Conservation (phyloP, 306 rosid genomes). For the Rubus parviflorus region DNA sequence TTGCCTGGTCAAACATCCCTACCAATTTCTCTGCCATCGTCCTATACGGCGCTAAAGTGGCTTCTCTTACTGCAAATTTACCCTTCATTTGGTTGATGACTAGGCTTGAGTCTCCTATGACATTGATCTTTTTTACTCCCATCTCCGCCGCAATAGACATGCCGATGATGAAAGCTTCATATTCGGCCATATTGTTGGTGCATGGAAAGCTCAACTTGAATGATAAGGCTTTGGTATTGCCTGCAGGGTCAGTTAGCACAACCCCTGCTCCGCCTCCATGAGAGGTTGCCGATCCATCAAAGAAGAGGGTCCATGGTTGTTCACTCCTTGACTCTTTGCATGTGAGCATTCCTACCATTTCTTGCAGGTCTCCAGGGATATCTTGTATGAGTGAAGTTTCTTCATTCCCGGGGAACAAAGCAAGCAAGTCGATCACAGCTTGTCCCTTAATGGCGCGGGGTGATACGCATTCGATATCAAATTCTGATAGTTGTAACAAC, state of each 20-base stretch:
- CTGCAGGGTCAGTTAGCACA: no score
- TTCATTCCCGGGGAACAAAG: no score
- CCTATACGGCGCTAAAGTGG: neutral
- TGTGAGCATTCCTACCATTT: neutral
- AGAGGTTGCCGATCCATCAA: neutral
- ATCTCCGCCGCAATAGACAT: neutral
- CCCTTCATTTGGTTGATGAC: neutral
- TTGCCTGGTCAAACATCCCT: neutral
- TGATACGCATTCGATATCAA: neutral
- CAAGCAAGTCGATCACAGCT: no score
- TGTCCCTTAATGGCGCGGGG: neutral
- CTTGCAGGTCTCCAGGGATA: neutral
- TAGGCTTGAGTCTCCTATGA: neutral
- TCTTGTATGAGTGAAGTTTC: neutral
- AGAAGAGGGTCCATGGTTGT: neutral
- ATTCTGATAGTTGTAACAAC: neutral
- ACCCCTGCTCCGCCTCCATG: neutral
- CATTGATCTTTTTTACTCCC: neutral
- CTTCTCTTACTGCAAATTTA: neutral
- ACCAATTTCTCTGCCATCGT: neutral
- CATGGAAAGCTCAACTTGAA: neutral
- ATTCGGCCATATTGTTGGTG: neutral
- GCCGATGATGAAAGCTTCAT: neutral
- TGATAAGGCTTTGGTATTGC: neutral
- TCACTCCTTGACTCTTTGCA: neutral